phyloP scores from a whole-genome alignment of 1,284 basidiomycete species.

The Rhodotorula sp. region DNA sequence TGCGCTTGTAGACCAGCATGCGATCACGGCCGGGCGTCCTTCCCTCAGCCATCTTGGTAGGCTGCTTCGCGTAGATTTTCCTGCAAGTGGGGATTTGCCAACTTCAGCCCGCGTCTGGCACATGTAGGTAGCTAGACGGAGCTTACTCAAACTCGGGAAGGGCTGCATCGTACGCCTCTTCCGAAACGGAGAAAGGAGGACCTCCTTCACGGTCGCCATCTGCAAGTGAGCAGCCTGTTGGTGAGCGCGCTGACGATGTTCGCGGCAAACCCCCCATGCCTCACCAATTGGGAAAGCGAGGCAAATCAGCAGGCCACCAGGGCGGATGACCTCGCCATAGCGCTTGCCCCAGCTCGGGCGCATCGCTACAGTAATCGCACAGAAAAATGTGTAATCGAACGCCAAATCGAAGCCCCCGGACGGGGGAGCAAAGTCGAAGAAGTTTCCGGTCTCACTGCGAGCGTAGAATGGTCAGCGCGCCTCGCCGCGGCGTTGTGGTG shows the following conservation, averaged over 20 bases:
- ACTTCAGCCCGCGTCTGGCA: neutral
- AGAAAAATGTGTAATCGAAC: conserved; percentile 39
- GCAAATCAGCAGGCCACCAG: conserved; percentile 24
- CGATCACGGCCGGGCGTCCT: conserved; percentile 26
- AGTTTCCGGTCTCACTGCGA: conserved; percentile 31
- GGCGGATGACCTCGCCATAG: conserved; percentile 27
- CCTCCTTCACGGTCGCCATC: conserved; percentile 40
- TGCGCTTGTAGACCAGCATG: conserved; percentile 30
- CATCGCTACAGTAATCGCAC: conserved; percentile 27
- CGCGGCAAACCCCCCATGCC: neutral
- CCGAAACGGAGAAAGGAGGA: conserved; percentile 40
- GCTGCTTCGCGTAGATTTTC: conserved; percentile 29
- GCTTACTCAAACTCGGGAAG: conserved; percentile 35
- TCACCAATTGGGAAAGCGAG: conserved; percentile 30
- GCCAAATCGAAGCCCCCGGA: conserved; percentile 14
- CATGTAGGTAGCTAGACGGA: neutral
- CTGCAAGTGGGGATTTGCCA: neutral
- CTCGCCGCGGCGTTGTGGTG: too few species aligned
- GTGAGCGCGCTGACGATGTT: neutral
- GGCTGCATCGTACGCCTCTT: conserved; percentile 32
- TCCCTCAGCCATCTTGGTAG: conserved; percentile 18
- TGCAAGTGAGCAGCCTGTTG: neutral
- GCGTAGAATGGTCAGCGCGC: neutral
- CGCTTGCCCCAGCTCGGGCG: conserved; percentile 21
- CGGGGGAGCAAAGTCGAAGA: conserved; percentile 31